Percentiles rank a stretch among this genome's conserved stretches.
These are phyloP conservation scores for Podospora australis DNA, from an alignment of 495 filamentous ascomycete species.

Conservation along the genomic window DNA sequence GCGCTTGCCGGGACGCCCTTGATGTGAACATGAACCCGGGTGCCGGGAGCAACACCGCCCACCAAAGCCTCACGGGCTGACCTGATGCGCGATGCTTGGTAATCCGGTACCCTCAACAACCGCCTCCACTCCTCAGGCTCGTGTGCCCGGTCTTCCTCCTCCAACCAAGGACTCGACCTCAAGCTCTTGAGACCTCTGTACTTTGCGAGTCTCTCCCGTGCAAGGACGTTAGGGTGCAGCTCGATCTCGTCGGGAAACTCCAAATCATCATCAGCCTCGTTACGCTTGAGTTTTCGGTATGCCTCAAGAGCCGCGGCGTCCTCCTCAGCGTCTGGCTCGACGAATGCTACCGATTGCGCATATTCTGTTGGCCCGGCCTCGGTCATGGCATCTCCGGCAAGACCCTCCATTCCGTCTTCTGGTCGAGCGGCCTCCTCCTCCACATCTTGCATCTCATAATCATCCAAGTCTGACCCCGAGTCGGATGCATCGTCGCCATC, in stretches of 20 bases:
- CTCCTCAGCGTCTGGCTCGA: constrained; percentile 80
- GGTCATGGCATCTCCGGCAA: constrained; percentile 60
- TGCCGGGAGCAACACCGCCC: constrained; percentile 79
- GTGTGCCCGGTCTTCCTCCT: constrained; percentile 72
- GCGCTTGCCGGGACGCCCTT: constrained; percentile 60
- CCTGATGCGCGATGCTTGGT: constrained; percentile 69
- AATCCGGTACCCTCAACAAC: constrained; percentile 74
- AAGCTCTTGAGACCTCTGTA: constrained; percentile 90
- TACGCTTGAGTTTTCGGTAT: constrained; percentile 67
- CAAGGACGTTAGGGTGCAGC: constrained; percentile 78
- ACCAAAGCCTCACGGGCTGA: constrained; percentile 71
- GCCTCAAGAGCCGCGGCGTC: constrained; percentile 72
- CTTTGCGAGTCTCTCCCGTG: constrained; percentile 73
- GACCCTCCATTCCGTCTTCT: constrained; percentile 73
- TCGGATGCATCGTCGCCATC: constrained; percentile 76
- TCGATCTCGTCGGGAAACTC: constrained; percentile 98
- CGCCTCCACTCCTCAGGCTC: constrained; percentile 87
- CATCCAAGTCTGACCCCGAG: constrained; percentile 76
- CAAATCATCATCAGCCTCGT: constrained; percentile 77
- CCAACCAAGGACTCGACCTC: constrained; percentile 80
- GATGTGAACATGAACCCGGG: constrained; percentile 72
- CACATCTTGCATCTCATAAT: constrained; percentile 65
- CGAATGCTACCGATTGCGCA: constrained; percentile 83
- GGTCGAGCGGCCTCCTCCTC: constrained; percentile 49
- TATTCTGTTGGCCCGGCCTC: constrained; percentile 79